Evolutionary conservation across 2,329 filamentous ascomycete species (phyloP), one percentile per base, ranked within the genome.

Genomic region (Apiospora rasikravindrae): DNA sequence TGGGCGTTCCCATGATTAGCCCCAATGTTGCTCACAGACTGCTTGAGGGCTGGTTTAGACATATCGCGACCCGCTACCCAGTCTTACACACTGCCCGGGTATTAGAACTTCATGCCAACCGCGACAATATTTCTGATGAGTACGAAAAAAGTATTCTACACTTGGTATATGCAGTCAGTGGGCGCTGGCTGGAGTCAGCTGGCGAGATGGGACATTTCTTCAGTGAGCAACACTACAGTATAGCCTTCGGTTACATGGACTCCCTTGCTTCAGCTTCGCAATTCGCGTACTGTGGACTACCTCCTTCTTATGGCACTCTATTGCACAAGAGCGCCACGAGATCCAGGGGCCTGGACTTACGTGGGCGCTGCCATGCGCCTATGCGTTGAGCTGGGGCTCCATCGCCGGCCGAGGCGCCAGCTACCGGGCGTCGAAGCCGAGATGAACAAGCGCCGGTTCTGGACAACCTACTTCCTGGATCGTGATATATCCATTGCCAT

Each of bases 161-260:
- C 49, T 73, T 80, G 11, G 71, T 80, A 29, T 79, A 80, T 64
- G 78, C 78, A 5, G 75, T 78, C 44, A 78, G 77, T 67, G 78
- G 78, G 6, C 75, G 78, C n/a, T 80, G 78, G 78, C 71, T 80
- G 44, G 78, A 80, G 66, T 80, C 78, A 42, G 76, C 78, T 44
- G 78, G 78, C 10, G 77, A 78, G 69, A 77, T 77, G 75, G 78
- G 78, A 0, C 78, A 79, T 67, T 80, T 79, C 70, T 79, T 78
- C 68, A 79, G 77, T 40, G 77, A 80, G 49, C 78, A 79, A 47
- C 77, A 79, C 68, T 80, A 79, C 51, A 75, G 79, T 45, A 68
- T 77, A 2, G 78, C 78, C 42, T 79, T 79, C 57, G 75, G 74
- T 1, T 74, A 78, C 69, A 75, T 80, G 73, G 78, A 80, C 37